These are phyloP conservation scores for Metschnikowia similis DNA, from an alignment of 805 yeast species.

Conservation along the genomic window DNA sequence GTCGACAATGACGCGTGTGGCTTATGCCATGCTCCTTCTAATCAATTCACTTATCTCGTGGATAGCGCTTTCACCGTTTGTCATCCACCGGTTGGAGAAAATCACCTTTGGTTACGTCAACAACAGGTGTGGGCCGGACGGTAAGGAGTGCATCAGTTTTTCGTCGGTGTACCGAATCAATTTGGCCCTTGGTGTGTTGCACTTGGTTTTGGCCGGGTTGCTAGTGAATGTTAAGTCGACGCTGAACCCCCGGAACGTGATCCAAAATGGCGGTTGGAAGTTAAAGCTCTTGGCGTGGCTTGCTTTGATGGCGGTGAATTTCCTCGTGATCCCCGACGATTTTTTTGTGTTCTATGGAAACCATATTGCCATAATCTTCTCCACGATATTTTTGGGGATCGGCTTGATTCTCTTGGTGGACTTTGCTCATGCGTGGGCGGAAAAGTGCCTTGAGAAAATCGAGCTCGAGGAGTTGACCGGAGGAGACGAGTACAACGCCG, in stretches of 20 bases:
- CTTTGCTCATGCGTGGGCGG: constrained; percentile 99
- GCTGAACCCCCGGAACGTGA: constrained; percentile 66
- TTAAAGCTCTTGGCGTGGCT: constrained; percentile 62
- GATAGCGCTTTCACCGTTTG: constrained; percentile 84
- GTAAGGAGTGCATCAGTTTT: constrained; percentile 79
- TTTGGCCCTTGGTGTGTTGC: constrained; percentile 80
- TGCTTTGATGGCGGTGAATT: constrained; percentile 54
- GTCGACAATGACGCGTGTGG: constrained; percentile 76
- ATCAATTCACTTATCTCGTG: constrained; percentile 82
- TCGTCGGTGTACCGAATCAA: constrained; percentile 91
- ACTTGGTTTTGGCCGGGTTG: constrained; percentile 62
- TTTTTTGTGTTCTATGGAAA: constrained; percentile 91
- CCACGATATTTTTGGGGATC: constrained; percentile 80
- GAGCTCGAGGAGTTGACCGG: constrained; percentile 66
- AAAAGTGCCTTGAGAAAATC: constrained; percentile 84
- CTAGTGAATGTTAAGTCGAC: constrained; percentile 76
- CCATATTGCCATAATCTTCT: constrained; percentile 77
- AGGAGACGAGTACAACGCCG: constrained; percentile 44
- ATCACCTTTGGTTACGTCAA: constrained; percentile 67
- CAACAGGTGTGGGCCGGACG: constrained; percentile 64
- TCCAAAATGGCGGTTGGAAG: constrained; percentile 94
- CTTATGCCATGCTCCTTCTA: constrained; percentile 76
- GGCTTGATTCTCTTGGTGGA: constrained; percentile 90
- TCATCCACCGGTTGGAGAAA: constrained; percentile 66
- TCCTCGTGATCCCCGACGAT: constrained; percentile 71